Evolutionary conservation across 2,329 filamentous ascomycete species (phyloP).

Genomic region (Aotearoamyces nothofagi): DNA sequence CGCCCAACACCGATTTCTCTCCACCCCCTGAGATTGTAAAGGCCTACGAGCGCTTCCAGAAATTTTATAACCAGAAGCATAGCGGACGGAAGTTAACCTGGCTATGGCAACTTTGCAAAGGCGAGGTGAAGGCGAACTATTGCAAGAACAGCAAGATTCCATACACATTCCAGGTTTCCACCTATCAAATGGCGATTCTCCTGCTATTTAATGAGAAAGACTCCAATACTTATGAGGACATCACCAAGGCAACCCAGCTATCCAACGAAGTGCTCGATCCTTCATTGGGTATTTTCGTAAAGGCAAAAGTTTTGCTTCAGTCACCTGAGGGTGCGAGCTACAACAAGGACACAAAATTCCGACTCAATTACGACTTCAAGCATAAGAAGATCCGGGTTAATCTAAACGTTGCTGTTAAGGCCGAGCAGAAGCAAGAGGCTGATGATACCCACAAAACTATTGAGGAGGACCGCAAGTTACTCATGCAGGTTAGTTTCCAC

Average conservation of each 20-base stretch:
- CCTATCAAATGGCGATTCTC: constrained; percentile 94
- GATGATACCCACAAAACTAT: constrained; percentile 99
- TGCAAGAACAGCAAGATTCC: constrained; percentile 79
- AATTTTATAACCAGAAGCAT: constrained; percentile 93
- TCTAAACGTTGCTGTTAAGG: constrained; percentile 85
- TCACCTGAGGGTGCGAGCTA: constrained; percentile 60
- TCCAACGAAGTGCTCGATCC: constrained; percentile 74
- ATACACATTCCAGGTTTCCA: constrained; percentile 93
- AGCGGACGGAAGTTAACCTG: constrained; percentile 92
- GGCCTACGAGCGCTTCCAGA: constrained; percentile 78
- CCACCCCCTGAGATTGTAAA: constrained; percentile 73
- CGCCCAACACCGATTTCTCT: constrained; percentile 77
- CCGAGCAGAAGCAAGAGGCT: constrained; percentile 90
- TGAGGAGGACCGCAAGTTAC: constrained; percentile 90
- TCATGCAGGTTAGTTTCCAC: constrained; percentile 67
- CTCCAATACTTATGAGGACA: constrained; percentile 73
- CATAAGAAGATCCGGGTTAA: constrained; percentile 98
- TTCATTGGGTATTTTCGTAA: constrained; percentile 72
- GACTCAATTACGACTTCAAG: constrained; percentile 89
- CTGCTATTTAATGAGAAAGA: constrained; percentile 90
- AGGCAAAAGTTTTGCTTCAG: constrained; percentile 76
- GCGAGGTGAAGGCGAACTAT: constrained; percentile 88
- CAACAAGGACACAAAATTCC: constrained; percentile 63
- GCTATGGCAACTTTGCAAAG: constrained; percentile 97
- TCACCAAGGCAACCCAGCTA: constrained; percentile 66